Evolutionary conservation across 2,329 filamentous ascomycete genomes (phyloP), one percentile per base, ranked within the genome.

Genomic region (Davidsoniella australis): DNA sequence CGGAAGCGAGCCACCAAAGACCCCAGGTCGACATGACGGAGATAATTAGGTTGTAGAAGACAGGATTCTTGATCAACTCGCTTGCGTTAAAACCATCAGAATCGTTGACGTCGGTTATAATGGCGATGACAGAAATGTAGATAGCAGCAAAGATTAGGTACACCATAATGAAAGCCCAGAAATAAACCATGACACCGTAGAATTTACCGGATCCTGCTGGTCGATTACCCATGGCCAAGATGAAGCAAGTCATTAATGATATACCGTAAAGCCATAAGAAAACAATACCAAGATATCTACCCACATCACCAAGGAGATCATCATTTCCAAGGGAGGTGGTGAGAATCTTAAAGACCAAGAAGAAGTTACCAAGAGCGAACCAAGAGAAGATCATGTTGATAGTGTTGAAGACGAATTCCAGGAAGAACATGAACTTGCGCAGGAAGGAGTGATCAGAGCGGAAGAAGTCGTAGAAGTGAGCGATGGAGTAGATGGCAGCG

Each of bases 351-450:
- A 98, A 98, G 57, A 98, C 89, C 60, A 98, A 69, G 75, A 96
- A 98, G 74, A 98, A 98, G 68, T 98, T 98, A 61, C 91, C 84
- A 60, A 96, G 91, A 58, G 83, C 86, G 62, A 98, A 96, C 91
- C 91, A 98, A 48, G 91, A 88, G 63, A 96, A 98, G 60, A 98
- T 75, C 85, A 96, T 95, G 71, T 85, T 94, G 65, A 89, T 73
- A 1, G 86, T 91, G 65, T 95, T 88, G 68, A 95, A 98, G 56
- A 82, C 69, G 63, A 95, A 96, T 62, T 98, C 91, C 56, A 96
- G 65, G 58, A 94, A 75, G 64, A 98, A 85, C 72, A 85, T 85
- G 53, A 89, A 68, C 64, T 96, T 95, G 57, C 91, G 78, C 40
- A 94, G 60, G 58, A 88, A 72, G 23, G 83, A 89, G 64, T 98